Base-by-base conservation (phyloP, 2,329 filamentous ascomycete species). In the Alternaria triticina region DNA sequence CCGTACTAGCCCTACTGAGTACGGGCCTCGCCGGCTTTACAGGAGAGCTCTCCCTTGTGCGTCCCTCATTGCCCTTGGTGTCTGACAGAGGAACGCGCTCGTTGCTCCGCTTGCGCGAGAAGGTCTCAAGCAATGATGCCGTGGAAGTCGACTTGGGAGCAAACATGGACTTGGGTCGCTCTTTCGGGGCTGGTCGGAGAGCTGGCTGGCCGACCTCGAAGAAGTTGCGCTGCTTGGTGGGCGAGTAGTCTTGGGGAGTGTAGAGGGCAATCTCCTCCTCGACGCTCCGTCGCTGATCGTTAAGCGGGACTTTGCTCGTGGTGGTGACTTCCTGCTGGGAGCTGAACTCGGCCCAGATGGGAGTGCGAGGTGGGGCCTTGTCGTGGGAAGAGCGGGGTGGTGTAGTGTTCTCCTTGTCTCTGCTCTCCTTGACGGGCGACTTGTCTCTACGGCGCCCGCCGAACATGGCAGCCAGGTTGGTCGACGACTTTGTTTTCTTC, bases 391-490 rank as follows among this genome's bases (percentile, higher is more conserved):
- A 83, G 61, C 83, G 81, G 1, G 84, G 82, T 4, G 92, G 92
- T 30, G 87, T 90, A 57, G 86, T 86, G 77, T 97, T 97, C 80
- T 97, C 94, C 80, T 97, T 97, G 78, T 95, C 90, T 72, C 87
- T 90, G 27, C 81, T 79, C 40, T 64, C 66, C 57, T 74, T 74
- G 43, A 57, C 61, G 43, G 82, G 83, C 23, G 83, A 79, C 57
- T 85, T 81, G 57, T 86, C 82, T 74, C 90, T 92, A 57, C 91
- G 93, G 62, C 89, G 88, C 60, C 91, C 90, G 60, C 89, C 89
- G 55, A 97, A 86, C 58, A 97, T 86, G 5, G 86, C 89, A 1
- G 89, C 88, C n/a, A 98, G 85, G 76, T 94, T 96, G 30, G 91
- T 91, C 4, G 91, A 87, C 0, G 94, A 97, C 79, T 95, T 97